Base-by-base conservation (phyloP, 495 filamentous ascomycete species). In the Neurospora pannonica region DNA sequence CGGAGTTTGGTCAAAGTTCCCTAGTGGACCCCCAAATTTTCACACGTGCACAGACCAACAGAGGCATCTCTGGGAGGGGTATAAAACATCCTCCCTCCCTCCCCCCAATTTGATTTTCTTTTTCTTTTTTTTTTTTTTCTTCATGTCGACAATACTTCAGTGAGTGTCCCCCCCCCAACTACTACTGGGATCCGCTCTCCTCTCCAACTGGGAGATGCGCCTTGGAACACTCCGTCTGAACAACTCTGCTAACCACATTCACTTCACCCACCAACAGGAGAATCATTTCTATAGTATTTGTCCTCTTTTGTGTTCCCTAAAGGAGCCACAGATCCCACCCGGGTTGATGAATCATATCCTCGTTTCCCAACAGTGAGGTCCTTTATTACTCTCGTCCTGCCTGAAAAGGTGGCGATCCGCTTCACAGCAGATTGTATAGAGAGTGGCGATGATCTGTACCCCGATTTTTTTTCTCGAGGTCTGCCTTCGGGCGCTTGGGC, bases 281-380 rank as follows among this genome's bases (percentile, higher is more conserved):
- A 92, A 93, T 93, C 92, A 92, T 91, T 93, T 93, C 89, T 93
- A 93, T 91, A 93, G 91, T 92, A 90, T 85, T 92, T 87, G 90
- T 92, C 89, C 87, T 83, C 86, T 87, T 89, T 89, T 92, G 89
- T 89, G 87, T 90, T 92, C 86, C 90, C 89, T 88, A 92, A 88
- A 91, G 83, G 83, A 89, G 87, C 86, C 83, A 88, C 86, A 88
- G 87, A 88, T 83, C 84, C 86, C 85, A 88, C 86, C 86, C 86
- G 87, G 87, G 88, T 86, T 87, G 88, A 89, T 88, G 86, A 88
- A 38, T n/a, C n/a, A 84, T 83, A 87, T 88, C 87, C 88, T 88
- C 87, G 83, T 76, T 80, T 77, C 86, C 86, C 87, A 81, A 88
- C 87, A 88, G 87, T 89, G 86, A 89, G 86, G 75, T 73, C 74